These are phyloP conservation scores for Piper betle DNA, from an alignment of 164 flowering plant genomes.

Conservation along the genomic window DNA sequence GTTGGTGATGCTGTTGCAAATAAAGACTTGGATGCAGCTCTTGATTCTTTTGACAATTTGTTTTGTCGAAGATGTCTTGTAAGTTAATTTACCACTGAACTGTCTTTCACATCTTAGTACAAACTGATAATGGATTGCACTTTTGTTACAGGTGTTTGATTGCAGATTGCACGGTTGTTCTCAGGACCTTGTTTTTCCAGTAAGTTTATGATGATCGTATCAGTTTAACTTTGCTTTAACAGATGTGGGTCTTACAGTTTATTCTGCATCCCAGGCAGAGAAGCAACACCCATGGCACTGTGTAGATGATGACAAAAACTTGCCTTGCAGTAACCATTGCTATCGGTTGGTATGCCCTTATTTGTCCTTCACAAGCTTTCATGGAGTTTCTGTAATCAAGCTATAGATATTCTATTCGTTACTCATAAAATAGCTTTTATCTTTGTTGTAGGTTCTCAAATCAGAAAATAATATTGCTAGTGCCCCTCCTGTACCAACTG, in stretches of 20 bases:
- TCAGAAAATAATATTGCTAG: constrained; percentile 27
- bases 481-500: constrained; percentile 22
- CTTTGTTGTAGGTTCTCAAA: constrained; percentile 35
- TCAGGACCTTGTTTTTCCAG: constrained; percentile 91
- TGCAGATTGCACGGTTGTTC: constrained; percentile 99
- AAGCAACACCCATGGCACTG: constrained; percentile 57
- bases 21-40: constrained; percentile 85
- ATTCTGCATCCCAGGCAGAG: constrained; percentile 43
- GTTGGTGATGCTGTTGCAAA: constrained; percentile 28
- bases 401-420: neutral
- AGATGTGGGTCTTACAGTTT: neutral
- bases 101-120: neutral
- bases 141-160: constrained; percentile 68
- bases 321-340: constrained; percentile 70
- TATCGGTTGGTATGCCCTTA: constrained; percentile 44
- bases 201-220: constrained; percentile 23
- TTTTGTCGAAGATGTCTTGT: constrained; percentile 86
- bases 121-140: neutral
- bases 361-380: neutral
- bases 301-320: constrained; percentile 38
- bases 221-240: neutral
- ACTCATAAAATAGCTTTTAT: neutral
- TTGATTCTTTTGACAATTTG: constrained; percentile 89
- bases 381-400: neutral
- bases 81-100: constrained; percentile 5